A percentile compares a stretch with the other conserved stretches of the same genome.
These are phyloP conservation scores for Colletotrichum destructivum DNA, from an alignment of 2,329 filamentous ascomycete species.

Conservation along the genomic window DNA sequence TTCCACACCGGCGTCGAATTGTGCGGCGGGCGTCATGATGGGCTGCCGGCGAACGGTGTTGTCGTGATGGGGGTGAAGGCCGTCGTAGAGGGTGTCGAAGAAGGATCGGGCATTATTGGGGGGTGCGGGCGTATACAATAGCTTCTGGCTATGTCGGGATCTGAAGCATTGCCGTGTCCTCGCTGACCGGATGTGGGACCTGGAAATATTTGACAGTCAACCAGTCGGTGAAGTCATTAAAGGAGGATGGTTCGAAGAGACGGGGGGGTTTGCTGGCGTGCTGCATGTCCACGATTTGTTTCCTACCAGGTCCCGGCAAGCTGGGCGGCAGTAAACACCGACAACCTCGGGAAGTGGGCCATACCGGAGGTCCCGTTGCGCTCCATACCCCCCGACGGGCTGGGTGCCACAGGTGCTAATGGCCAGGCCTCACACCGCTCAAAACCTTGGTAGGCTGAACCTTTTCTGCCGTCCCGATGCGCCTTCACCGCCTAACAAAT, in stretches of 20 bases:
- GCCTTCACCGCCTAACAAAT: slow-evolving; percentile 40
- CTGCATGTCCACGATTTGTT: slow-evolving; percentile 20
- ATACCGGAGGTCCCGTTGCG: slow-evolving; percentile 2
- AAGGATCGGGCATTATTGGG: slow-evolving; percentile 16
- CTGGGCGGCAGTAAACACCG: slow-evolving; percentile 6
- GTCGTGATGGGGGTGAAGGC: neutral
- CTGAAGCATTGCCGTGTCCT: slow-evolving; percentile 9
- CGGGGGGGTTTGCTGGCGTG: neutral
- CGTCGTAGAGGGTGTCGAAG: neutral
- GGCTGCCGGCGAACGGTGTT: neutral
- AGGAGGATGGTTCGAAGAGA: slow-evolving; percentile 13
- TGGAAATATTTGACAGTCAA: slow-evolving; percentile 4
- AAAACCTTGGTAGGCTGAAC: neutral
- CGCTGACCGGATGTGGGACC: neutral
- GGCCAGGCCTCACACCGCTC: slow-evolving; percentile 20
- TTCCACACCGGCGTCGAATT: slow-evolving; percentile 41
- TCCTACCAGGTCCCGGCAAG: neutral
- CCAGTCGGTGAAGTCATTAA: neutral
- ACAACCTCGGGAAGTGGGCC: slow-evolving; percentile 42
- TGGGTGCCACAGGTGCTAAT: neutral
- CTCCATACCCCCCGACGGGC: neutral
- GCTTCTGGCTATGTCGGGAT: neutral
- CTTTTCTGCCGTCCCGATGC: slow-evolving; percentile 33
- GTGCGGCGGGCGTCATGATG: slow-evolving; percentile 32
- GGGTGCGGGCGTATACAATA: neutral